A percentile compares a stretch with the other conserved stretches of the same genome.
phyloP scores from a whole-genome alignment of 2,329 filamentous ascomycete species.

The Pestalotiopsis sp. region DNA sequence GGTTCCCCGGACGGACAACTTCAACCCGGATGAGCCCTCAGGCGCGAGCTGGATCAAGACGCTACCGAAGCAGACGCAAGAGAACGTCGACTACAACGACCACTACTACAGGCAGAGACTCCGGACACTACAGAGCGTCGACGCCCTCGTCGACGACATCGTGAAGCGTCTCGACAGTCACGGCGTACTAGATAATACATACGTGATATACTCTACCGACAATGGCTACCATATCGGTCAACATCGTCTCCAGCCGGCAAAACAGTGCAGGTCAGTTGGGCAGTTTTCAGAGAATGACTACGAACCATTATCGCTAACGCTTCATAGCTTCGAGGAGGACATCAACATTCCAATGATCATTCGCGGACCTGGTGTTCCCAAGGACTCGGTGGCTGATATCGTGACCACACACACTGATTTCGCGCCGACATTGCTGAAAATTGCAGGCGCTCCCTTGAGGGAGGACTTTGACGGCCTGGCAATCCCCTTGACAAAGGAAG shows the following conservation, averaged over 20 bases:
- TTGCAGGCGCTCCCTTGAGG: conserved; percentile 43
- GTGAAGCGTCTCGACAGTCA: conserved; percentile 43
- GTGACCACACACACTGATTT: conserved; percentile 67
- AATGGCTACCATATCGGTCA: conserved; percentile 66
- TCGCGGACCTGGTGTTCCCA: conserved; percentile 55
- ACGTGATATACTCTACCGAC: conserved; percentile 62
- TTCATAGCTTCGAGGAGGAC: conserved; percentile 62
- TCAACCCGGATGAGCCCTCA: conserved; percentile 61
- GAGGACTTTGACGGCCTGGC: conserved; percentile 60
- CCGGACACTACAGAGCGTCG: conserved; percentile 55
- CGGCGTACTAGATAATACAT: conserved; percentile 50
- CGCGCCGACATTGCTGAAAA: conserved; percentile 60
- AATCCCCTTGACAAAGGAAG: conserved; percentile 37
- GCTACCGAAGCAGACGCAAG: conserved; percentile 40
- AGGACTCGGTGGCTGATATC: conserved; percentile 40
- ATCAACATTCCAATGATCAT: conserved; percentile 61
- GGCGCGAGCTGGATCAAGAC: conserved; percentile 46
- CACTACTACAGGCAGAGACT: conserved; percentile 55
- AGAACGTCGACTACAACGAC: conserved; percentile 50
- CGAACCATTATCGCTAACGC: conserved; percentile 20
- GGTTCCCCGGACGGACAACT: conserved; percentile 63
- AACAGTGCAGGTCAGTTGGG: conserved; percentile 43
- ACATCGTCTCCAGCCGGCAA: conserved; percentile 60
- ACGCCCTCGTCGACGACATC: conserved; percentile 55
- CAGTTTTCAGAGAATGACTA: neutral